Base-by-base conservation (phyloP, 140 eudicot species). In the Senecio squalidus region DNA sequence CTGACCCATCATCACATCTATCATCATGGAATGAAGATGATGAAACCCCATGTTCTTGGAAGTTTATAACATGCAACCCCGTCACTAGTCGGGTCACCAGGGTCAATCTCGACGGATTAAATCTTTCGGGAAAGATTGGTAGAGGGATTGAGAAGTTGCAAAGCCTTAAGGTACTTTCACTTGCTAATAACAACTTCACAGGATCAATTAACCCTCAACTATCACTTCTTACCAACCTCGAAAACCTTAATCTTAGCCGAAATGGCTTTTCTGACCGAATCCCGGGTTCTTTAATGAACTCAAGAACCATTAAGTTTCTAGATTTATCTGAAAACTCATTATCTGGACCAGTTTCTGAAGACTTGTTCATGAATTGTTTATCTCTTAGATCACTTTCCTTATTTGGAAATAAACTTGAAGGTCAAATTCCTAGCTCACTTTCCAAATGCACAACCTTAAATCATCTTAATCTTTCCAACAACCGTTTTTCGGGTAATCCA, bases 21-120 rank as follows among this genome's bases (percentile, higher is more conserved):
- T 40, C 49, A 4, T 81, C 96, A 9, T 92, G 98, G 98, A 92
- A 74, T 44, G 84, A 86, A 62, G 98, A 92, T 60, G 96, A 87
- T 46, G 50, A 54, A 30, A 79, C 92, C 39, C 86, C 96, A 4
- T 91, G 98, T 62, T 64, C 89, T 13, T 91, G 98, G 98, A 61
- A 50, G 31, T 84, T 56, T 72, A 46, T 92, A 33, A 63, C 76
- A 21, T 92, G 98, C 77, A 74, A 82, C 36, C 93, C 94, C n/a
- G 54, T 27, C 7, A 78, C 70, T 8, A 47, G 82, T 6, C 75
- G 78, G 6, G 98, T 87, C 27, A 45, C 80, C 5, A 70, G 73
- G 4, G 1, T 92, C 11, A 34, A 71, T 13, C 88, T 92, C 3
- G 80, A 84, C 41, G 84, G 83, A 7, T 62, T 92, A 30, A 34